Conservation (phyloP, 2,329 filamentous ascomycete species). For the Bipolaris oryzae region DNA sequence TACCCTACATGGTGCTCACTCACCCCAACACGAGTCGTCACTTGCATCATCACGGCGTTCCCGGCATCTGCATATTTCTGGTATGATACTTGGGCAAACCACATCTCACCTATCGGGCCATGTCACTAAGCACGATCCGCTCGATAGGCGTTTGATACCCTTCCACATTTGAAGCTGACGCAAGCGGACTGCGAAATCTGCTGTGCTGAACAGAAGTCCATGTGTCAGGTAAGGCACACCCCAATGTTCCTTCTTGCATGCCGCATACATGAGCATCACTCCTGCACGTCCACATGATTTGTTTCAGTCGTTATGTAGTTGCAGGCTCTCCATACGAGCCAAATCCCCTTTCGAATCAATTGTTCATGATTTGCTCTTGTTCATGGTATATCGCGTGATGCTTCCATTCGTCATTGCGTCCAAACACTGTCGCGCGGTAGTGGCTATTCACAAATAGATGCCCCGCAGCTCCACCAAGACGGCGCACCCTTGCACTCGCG, state of each 20-base stretch:
- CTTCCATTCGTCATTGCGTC: background rate
- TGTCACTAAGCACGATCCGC: conserved; percentile 30
- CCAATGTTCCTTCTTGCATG: conserved; percentile 1
- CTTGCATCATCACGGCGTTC: conserved; percentile 24
- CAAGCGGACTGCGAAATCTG: background rate
- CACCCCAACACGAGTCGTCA: background rate
- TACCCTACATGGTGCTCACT: background rate
- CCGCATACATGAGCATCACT: conserved; percentile 1
- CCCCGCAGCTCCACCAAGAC: conserved; percentile 15
- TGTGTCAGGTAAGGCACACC: conserved; percentile 13
- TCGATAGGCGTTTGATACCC: conserved; percentile 40
- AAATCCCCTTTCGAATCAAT: background rate
- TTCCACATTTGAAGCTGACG: conserved; percentile 1
- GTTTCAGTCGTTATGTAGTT: background rate
- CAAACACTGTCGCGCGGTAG: conserved; percentile 2
- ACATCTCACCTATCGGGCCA: conserved; percentile 14
- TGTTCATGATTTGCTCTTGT: background rate
- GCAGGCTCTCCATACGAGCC: background rate
- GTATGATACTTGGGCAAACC: conserved; percentile 30
- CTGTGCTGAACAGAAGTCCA: conserved; percentile 4
- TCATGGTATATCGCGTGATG: background rate
- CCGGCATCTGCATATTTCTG: conserved; percentile 26
- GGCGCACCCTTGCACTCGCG: conserved; percentile 27
- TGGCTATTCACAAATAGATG: conserved; percentile 1
- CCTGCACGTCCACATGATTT: background rate